A percentile compares a stretch with the other conserved stretches of the same genome.
phyloP scores from a whole-genome alignment of 1,284 basidiomycete genomes.

The Trametes versicolor region DNA sequence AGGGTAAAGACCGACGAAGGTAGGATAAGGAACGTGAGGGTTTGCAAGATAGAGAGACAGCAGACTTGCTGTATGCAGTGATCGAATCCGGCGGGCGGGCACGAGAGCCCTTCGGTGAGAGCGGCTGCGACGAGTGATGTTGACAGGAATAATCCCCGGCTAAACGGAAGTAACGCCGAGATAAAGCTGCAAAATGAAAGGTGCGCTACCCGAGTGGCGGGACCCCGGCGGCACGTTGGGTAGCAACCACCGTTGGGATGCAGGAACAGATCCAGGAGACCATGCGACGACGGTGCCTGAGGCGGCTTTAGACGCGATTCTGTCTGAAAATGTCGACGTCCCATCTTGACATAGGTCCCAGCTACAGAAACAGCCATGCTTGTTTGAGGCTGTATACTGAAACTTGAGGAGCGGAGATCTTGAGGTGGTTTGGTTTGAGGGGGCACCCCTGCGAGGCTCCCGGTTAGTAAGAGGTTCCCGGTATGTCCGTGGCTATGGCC shows the following conservation, averaged over 20 bases:
- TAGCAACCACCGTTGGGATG: constrained; percentile 21
- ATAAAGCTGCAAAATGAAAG: constrained; percentile 23
- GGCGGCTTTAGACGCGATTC: background rate
- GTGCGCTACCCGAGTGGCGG: constrained; percentile 21
- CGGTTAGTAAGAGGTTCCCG: too few species aligned
- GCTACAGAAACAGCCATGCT: background rate
- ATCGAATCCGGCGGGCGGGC: background rate
- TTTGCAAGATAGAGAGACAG: background rate
- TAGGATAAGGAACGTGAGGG: constrained; percentile 28
- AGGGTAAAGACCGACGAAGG: constrained; percentile 32
- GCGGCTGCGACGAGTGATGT: constrained; percentile 16
- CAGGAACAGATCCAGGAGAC: constrained; percentile 12
- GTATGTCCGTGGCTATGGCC: too few species aligned
- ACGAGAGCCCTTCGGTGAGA: constrained; percentile 7
- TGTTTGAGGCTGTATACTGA: background rate
- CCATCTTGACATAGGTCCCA: background rate
- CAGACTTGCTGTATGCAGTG: background rate
- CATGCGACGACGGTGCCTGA: constrained; percentile 3
- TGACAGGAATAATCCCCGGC: constrained; percentile 22
- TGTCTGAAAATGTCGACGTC: background rate
- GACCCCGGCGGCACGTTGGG: constrained; percentile 16
- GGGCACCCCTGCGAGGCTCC: too few species aligned
- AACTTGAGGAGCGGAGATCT: too few species aligned
- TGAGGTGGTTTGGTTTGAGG: too few species aligned
- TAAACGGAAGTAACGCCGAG: constrained; percentile 18